Percentiles rank a stretch among this genome's conserved stretches.
Conservation (phyloP, 495 filamentous ascomycete genomes). For the Aspergillus nanangensis region DNA sequence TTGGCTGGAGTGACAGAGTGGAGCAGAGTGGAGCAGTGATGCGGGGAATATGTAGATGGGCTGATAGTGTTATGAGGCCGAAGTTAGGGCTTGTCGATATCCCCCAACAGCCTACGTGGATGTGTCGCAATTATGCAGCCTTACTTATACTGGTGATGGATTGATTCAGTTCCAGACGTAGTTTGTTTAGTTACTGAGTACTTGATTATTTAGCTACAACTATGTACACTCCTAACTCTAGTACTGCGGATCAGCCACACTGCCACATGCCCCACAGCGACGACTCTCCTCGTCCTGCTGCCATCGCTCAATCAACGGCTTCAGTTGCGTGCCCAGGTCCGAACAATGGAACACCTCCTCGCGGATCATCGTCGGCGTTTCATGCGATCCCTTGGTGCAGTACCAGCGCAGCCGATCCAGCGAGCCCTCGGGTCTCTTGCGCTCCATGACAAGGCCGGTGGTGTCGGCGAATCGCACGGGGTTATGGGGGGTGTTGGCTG, state of each 20-base stretch:
- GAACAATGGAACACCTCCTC: conserved; percentile 76
- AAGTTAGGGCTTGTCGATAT: no score
- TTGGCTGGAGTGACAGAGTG: no score
- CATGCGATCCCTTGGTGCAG: conserved; percentile 48
- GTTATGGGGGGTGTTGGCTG: conserved; percentile 69
- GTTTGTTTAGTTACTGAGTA: no score
- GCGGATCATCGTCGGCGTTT: conserved; percentile 49
- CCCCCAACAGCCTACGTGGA: no score
- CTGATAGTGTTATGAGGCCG: no score
- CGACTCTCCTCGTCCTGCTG: conserved; percentile 57
- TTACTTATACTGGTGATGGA: no score
- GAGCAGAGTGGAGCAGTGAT: no score
- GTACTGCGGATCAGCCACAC: conserved; percentile 1
- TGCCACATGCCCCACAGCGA: conserved; percentile 66
- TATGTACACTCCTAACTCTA: no score
- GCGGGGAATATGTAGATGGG: no score
- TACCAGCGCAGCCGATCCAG: conserved; percentile 82
- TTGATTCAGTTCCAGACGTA: no score
- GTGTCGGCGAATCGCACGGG: conserved; percentile 50
- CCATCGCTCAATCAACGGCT: conserved; percentile 71
- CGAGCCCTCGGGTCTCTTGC: conserved; percentile 59
- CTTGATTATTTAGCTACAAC: no score
- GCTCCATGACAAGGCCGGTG: conserved; percentile 75
- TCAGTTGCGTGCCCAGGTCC: conserved; percentile 81
- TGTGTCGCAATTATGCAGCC: no score